A percentile compares a stretch with the other conserved stretches of the same genome.
Evolutionary conservation across 2,329 filamentous ascomycete species (phyloP).

Genomic region (Eurotiales sp.): DNA sequence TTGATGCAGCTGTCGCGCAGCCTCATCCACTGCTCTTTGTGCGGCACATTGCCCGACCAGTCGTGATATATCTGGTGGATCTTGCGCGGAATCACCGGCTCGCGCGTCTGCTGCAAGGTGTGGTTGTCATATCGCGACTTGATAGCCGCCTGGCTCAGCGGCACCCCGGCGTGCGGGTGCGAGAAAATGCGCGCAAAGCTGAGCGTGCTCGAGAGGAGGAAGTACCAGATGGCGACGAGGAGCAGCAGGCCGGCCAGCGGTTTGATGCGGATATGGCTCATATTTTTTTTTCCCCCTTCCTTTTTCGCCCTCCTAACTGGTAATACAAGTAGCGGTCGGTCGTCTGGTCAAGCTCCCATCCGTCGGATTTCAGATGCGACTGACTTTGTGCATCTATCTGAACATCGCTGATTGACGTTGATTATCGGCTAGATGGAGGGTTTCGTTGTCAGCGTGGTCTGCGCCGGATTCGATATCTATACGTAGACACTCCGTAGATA

Average conservation of each 20-base stretch:
- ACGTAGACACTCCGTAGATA: too few species aligned
- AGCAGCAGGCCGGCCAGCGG: background rate
- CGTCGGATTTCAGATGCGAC: too few species aligned
- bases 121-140: conserved; percentile 8
- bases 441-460: too few species aligned
- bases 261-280: conserved; percentile 7
- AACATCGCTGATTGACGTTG: too few species aligned
- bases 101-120: conserved; percentile 1
- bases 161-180: conserved; percentile 8
- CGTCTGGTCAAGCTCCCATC: too few species aligned
- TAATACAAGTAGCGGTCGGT: too few species aligned
- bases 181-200: conserved; percentile 11
- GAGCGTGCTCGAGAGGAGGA: background rate
- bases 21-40: conserved; percentile 15
- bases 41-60: conserved; percentile 14
- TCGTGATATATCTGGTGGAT: conserved; percentile 19
- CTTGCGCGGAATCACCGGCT: conserved; percentile 16
- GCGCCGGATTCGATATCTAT: too few species aligned
- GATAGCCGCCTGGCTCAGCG: conserved; percentile 7
- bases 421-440: too few species aligned
- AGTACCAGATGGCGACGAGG: conserved; percentile 1
- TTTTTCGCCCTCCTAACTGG: too few species aligned
- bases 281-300: background rate
- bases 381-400: too few species aligned
- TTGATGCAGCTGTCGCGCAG: conserved; percentile 15